Percentiles rank a stretch among this genome's conserved stretches.
Conservation (phyloP, 225 moss, liverwort and hornwort genomes). For the Lunularia cruciata region DNA sequence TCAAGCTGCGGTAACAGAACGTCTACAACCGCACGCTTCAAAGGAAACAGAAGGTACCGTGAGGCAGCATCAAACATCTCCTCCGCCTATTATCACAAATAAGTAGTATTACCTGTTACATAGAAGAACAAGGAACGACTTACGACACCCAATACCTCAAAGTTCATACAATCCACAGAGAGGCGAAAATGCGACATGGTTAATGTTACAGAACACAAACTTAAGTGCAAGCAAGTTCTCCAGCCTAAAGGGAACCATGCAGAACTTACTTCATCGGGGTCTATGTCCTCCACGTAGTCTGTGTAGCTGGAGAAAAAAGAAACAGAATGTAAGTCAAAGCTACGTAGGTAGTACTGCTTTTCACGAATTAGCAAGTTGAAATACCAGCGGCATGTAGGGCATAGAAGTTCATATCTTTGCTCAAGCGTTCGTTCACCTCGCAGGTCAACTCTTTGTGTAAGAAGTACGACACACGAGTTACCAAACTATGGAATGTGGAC, state of each 20-base stretch:
- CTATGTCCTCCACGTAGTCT: slow-evolving; percentile 64
- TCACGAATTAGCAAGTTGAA: neutral
- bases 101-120: neutral
- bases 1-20: slow-evolving; percentile 81
- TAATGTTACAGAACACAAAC: no score
- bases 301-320: slow-evolving; percentile 60
- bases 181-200: no score
- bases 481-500: no score
- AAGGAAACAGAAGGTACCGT: slow-evolving; percentile 80
- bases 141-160: neutral
- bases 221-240: neutral
- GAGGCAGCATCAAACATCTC: slow-evolving; percentile 92
- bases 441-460: no score
- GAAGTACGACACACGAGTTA: no score
- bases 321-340: neutral
- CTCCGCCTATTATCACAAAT: slow-evolving; percentile 56
- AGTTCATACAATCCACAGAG: no score
- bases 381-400: neutral
- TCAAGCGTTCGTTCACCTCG: no score
- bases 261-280: slow-evolving; percentile 64
- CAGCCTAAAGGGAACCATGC: neutral
- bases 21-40: slow-evolving; percentile 85
- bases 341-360: neutral
- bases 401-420: no score
- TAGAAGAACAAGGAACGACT: neutral